Conservation (phyloP, 2,329 filamentous ascomycete species). For the Epichloe brachyelytri region DNA sequence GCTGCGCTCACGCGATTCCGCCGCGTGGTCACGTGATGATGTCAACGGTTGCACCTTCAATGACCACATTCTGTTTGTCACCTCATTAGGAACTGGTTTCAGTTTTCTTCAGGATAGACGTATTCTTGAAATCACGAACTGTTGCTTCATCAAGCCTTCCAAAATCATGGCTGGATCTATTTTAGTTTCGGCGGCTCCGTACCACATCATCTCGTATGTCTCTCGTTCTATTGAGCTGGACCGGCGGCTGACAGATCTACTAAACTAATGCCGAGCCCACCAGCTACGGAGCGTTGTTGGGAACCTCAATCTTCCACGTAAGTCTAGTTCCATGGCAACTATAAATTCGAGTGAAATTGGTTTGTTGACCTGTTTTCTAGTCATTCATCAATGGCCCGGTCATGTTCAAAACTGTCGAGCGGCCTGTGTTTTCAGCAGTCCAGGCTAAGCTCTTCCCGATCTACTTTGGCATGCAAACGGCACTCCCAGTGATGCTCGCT, state of each 20-base stretch:
- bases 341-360: background rate
- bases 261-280: conserved; percentile 10
- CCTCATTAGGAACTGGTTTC: background rate
- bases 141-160: background rate
- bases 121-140: background rate
- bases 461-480: conserved; percentile 78
- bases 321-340: background rate
- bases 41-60: background rate
- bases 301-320: conserved; percentile 77
- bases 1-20: conserved; percentile 13
- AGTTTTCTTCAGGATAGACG: background rate
- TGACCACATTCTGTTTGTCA: conserved; percentile 1
- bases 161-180: conserved; percentile 33
- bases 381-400: conserved; percentile 65
- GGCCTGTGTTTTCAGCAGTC: conserved; percentile 67
- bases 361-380: conserved; percentile 21
- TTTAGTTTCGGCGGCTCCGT: conserved; percentile 53
- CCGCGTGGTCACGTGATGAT: conserved; percentile 20
- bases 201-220: conserved; percentile 61
- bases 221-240: background rate
- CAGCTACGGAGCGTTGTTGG: conserved; percentile 80
- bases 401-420: conserved; percentile 63
- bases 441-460: conserved; percentile 74
- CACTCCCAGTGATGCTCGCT: conserved; percentile 57
- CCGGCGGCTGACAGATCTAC: background rate